These are phyloP conservation scores for Lophium mytilinum DNA, from an alignment of 495 filamentous ascomycete species.

Conservation along the genomic window DNA sequence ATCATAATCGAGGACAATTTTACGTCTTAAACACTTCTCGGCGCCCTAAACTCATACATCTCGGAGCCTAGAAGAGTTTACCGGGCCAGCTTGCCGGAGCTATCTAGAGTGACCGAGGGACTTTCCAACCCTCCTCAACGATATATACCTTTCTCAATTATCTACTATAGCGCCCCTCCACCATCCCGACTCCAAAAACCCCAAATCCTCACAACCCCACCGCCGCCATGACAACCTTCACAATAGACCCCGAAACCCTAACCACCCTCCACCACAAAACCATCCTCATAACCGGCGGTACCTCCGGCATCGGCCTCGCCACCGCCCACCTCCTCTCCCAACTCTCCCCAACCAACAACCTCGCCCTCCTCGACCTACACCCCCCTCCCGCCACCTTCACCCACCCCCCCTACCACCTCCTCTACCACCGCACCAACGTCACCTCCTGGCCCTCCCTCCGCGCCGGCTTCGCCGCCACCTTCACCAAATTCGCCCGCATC, in stretches of 20 bases:
- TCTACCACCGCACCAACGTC: constrained; percentile 29
- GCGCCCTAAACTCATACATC: no score
- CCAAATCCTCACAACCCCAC: no score
- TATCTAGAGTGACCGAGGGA: no score
- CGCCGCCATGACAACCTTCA: constrained; percentile 1
- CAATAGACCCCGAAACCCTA: constrained; percentile 9
- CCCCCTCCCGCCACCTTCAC: constrained; percentile 1
- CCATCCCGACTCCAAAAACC: no score
- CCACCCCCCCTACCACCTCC: constrained; percentile 18
- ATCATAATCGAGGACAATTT: no score
- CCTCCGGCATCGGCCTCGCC: constrained; percentile 32
- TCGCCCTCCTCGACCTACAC: constrained; percentile 25
- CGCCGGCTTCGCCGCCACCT: constrained; percentile 25
- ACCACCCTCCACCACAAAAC: constrained; percentile 23
- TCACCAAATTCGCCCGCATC: constrained; percentile 25
- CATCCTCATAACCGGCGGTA: constrained; percentile 32
- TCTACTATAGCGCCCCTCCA: no score
- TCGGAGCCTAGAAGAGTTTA: no score
- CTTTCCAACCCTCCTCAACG: no score
- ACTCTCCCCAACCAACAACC: constrained; percentile 24
- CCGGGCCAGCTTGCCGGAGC: no score
- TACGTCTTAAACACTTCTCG: no score
- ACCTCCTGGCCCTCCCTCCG: constrained; percentile 28
- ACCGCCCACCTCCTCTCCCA: constrained; percentile 28
- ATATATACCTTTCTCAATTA: no score